Conservation (phyloP, 257 asterid species). For the Vinca minor region DNA sequence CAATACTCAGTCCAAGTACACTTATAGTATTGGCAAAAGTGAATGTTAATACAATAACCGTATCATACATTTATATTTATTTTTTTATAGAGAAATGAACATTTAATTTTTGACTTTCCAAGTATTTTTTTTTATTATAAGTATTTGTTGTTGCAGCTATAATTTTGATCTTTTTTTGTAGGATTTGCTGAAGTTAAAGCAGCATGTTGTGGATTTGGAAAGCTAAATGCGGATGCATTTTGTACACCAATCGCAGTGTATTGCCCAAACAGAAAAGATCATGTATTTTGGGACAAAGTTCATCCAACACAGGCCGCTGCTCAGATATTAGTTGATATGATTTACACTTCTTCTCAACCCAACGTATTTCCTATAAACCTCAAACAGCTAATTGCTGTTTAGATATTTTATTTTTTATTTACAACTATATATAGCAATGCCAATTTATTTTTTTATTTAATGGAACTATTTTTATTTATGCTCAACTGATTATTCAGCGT, state of each 20-base stretch:
- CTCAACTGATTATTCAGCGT: not conserved
- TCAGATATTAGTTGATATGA: conserved; percentile 25
- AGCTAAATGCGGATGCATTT: conserved; percentile 45
- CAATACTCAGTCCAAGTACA: too few species aligned
- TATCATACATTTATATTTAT: too few species aligned
- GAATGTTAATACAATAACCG: too few species aligned
- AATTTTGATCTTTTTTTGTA: not conserved
- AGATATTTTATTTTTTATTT: not conserved
- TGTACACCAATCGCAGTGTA: conserved; percentile 54
- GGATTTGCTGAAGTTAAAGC: conserved; percentile 57
- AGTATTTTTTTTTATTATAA: too few species aligned
- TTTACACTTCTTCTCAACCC: conserved; percentile 28
- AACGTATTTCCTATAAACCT: conserved; percentile 42
- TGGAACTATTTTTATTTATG: not conserved
- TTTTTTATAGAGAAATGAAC: too few species aligned
- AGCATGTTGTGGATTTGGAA: conserved; percentile 84
- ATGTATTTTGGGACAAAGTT: conserved; percentile 74
- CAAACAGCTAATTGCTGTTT: conserved; percentile 38
- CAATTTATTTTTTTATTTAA: not conserved
- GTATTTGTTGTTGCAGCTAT: not conserved
- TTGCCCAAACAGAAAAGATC: conserved; percentile 45
- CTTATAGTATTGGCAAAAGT: too few species aligned
- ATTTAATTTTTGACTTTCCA: too few species aligned
- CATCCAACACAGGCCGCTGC: conserved; percentile 72
- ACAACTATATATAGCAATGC: not conserved